Evolutionary conservation across 768 basidiomycete species (phyloP).

Genomic region (Psilocybe azurescens): DNA sequence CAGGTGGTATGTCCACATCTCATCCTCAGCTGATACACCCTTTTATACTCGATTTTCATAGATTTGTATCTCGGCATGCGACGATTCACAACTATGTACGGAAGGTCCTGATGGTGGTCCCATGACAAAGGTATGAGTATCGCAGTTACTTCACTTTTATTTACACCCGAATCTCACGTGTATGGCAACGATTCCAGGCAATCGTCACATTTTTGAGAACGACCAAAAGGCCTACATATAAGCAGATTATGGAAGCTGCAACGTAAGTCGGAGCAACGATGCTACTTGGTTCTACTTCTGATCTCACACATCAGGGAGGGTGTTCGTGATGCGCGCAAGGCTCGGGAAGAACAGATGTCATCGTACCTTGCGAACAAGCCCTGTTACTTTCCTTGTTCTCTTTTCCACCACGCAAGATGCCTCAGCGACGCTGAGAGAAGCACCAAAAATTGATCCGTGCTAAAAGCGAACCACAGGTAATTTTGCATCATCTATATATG

Average conservation of each 20-base stretch:
- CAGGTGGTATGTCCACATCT: neutral
- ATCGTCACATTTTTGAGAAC: neutral
- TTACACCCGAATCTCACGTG: neutral
- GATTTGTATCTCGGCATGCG: constrained; percentile 20
- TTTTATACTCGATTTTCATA: neutral
- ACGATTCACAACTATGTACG: constrained; percentile 8
- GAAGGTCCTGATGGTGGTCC: neutral
- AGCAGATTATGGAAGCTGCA: neutral
- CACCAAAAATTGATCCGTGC: neutral
- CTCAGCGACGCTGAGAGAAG: neutral
- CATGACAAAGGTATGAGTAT: constrained; percentile 6
- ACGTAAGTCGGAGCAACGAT: neutral
- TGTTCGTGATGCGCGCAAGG: neutral
- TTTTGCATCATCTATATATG: neutral
- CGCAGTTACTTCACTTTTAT: neutral
- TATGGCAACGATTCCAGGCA: neutral
- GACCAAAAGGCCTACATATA: neutral
- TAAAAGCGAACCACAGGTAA: neutral
- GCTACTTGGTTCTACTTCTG: neutral
- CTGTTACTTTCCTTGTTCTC: neutral
- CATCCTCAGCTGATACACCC: neutral
- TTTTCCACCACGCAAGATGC: neutral
- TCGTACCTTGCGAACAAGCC: neutral
- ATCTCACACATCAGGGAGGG: neutral
- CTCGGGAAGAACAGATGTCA: neutral